A percentile compares a stretch with the other conserved stretches of the same genome.
phyloP scores from a whole-genome alignment of 148 eudicot genomes.

The Chenopodium album region DNA sequence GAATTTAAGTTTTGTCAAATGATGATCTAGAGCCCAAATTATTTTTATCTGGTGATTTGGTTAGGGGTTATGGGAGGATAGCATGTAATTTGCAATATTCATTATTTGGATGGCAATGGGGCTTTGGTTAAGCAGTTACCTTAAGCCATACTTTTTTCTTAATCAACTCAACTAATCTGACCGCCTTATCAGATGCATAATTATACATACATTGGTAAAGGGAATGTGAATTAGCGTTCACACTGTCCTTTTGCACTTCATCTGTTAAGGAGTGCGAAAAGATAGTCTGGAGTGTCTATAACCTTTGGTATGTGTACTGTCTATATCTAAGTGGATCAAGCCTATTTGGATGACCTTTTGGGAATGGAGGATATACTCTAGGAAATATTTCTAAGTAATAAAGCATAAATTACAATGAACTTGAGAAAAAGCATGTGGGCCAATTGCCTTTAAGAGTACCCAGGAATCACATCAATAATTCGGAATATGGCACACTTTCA shows the following conservation, averaged over 20 bases:
- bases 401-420: background rate
- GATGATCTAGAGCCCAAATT: background rate
- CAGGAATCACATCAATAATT: background rate
- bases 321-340: too few species aligned
- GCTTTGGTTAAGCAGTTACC: background rate
- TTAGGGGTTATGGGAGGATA: background rate
- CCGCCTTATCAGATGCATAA: background rate
- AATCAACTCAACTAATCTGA: background rate
- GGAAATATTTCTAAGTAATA: too few species aligned
- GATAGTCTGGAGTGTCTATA: background rate
- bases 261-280: background rate
- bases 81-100: background rate
- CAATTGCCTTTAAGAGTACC: background rate
- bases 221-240: background rate
- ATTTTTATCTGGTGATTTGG: background rate
- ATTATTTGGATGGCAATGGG: background rate
- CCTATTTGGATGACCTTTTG: background rate
- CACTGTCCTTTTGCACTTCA: background rate
- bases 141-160: background rate
- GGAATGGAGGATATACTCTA: background rate
- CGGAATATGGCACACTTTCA: background rate
- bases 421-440: background rate
- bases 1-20: too few species aligned
- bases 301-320: background rate
- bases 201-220: background rate